phyloP scores from a whole-genome alignment of 2,329 filamentous ascomycete species.

The Pleoardoris graminearum region DNA sequence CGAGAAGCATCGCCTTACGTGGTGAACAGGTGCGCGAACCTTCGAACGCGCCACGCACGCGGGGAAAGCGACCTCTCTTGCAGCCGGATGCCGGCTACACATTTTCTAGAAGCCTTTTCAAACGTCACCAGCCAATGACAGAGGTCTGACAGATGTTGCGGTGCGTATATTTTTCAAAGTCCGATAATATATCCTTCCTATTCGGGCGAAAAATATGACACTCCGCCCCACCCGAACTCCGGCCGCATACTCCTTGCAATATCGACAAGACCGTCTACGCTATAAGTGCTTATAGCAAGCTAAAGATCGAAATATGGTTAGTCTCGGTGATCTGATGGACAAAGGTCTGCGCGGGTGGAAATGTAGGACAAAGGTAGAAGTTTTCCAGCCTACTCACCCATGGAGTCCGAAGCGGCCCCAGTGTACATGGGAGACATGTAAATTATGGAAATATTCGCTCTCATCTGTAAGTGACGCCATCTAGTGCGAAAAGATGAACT shows the following conservation, averaged over 20 bases:
- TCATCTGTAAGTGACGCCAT: not conserved
- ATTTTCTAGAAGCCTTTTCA: not conserved
- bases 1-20: not conserved
- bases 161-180: not conserved
- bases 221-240: conserved; percentile 5
- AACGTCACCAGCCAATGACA: not conserved
- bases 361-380: too few relatives aligned
- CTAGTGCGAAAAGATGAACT: not conserved
- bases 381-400: too few relatives aligned
- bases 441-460: not conserved
- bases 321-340: too few relatives aligned
- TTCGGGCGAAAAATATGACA: not conserved
- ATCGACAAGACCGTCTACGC: not conserved
- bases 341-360: too few relatives aligned
- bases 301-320: too few relatives aligned
- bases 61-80: not conserved
- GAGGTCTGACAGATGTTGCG: not conserved
- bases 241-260: conserved; percentile 2
- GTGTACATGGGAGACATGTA: too few relatives aligned
- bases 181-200: conserved; percentile 1
- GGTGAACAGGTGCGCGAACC: not conserved
- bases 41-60: not conserved
- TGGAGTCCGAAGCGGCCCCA: too few relatives aligned
- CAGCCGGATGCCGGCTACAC: not conserved
- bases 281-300: not conserved